Evolutionary conservation across 306 rosid species (phyloP), one percentile per base, ranked within the genome.

Genomic region (Rosa lucieae): DNA sequence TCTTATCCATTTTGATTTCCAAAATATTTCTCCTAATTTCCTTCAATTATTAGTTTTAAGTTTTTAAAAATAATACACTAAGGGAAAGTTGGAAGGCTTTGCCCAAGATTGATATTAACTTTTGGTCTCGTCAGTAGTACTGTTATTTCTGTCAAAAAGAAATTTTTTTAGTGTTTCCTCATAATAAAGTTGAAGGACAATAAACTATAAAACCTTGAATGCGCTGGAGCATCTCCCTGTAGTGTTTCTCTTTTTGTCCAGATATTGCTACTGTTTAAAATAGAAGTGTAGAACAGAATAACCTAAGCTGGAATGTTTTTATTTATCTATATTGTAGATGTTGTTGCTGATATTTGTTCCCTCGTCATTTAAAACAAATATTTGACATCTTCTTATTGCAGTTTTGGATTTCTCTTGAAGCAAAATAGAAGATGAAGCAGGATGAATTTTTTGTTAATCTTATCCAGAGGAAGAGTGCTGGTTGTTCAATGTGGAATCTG

Each of bases 401-500:
- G 82, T 56, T 46, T 63, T 21, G 29, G 80, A 51, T 44, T 62
- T 49, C 62, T 68, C 80, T 81, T 69, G 66, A 40, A 53, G 14
- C 35, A 9, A 77, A 62, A 49, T 10, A 63, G 49, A 62, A 21
- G 32, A 35, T n/a, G 29, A n/a, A 65, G 65, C 77, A 65, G 75
- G 81, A 63, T 35, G 21, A 53, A 37, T 18, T 12, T 72, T 23
- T 35, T 20, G 35, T 10, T 5, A 66, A 70, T 61, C 37, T 9
- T n/a, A 61, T 26, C 12, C 37, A 18, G 35, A 29, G 23, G 69
- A 23, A 11, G 47, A 7, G 21, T 46, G 51, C 6, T 55, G n/a
- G 13, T 52, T 78, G 82, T 21, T 56, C 21, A 47, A 56, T 17
- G 78, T 83, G 35, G 82, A 68, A 69, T 58, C 49, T 72, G n/a